Evolutionary conservation across 2,329 filamentous ascomycete species (phyloP).

Genomic region (Chaetomium sp.): DNA sequence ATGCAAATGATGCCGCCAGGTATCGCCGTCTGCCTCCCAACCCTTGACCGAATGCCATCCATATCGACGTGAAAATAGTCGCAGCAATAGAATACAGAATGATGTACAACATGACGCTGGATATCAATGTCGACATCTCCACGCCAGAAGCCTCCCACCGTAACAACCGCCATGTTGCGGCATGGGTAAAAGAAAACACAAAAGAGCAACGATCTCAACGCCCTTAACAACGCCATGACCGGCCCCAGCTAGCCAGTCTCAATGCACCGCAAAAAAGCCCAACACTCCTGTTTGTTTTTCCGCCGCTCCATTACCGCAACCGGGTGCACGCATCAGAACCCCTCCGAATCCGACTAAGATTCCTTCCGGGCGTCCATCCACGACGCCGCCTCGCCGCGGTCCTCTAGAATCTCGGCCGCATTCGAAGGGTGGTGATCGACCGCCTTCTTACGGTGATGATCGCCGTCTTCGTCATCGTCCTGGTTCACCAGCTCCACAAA

Average conservation of each 20-base stretch:
- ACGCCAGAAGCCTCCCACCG: neutral
- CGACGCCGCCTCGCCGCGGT: constrained; percentile 28
- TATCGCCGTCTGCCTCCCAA: constrained; percentile 2
- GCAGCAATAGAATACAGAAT: constrained; percentile 9
- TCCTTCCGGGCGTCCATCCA: constrained; percentile 29
- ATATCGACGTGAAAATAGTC: neutral
- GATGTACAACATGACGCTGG: constrained; percentile 17
- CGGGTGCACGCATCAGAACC: constrained; percentile 1
- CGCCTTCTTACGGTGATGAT: constrained; percentile 38
- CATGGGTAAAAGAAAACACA: neutral
- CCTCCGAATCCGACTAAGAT: constrained; percentile 20
- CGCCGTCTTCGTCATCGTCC: constrained; percentile 50
- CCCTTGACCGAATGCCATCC: constrained; percentile 9
- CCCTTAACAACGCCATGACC: neutral
- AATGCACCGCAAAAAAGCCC: constrained; percentile 19
- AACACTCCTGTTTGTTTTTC: neutral
- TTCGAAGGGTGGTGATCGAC: constrained; percentile 16
- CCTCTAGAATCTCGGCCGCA: constrained; percentile 26
- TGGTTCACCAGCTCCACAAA: constrained; percentile 59
- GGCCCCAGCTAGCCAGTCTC: neutral
- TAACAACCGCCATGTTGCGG: neutral
- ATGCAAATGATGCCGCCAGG: constrained; percentile 13
- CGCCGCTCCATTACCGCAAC: neutral
- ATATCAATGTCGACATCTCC: neutral
- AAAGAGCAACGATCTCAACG: constrained; percentile 10